Evolutionary conservation across 1,139 yeast genomes (phyloP).

Genomic region (Hyphopichia khmerensis): DNA sequence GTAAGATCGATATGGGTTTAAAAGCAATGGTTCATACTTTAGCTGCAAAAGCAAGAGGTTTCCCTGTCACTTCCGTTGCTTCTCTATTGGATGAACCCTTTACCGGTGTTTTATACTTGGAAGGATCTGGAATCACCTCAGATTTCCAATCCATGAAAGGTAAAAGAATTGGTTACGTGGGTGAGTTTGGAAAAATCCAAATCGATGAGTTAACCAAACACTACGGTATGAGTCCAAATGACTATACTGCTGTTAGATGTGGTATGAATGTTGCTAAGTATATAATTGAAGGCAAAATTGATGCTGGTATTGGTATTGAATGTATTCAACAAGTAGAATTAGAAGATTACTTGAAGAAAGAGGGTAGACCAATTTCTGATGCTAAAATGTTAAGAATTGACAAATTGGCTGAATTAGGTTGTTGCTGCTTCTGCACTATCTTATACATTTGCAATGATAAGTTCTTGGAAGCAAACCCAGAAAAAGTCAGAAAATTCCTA

Average conservation of each 20-base stretch:
- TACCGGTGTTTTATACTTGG: slow-evolving; percentile 54
- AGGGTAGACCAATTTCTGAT: slow-evolving; percentile 46
- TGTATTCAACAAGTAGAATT: slow-evolving; percentile 60
- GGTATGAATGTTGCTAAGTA: slow-evolving; percentile 62
- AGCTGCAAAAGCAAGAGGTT: slow-evolving; percentile 61
- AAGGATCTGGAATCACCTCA: slow-evolving; percentile 50
- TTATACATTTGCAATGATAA: slow-evolving; percentile 54
- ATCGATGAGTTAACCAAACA: slow-evolving; percentile 55
- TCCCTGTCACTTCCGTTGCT: slow-evolving; percentile 56
- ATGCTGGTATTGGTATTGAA: slow-evolving; percentile 60
- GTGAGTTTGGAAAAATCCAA: slow-evolving; percentile 61
- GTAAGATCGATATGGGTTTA: slow-evolving; percentile 58
- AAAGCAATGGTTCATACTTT: slow-evolving; percentile 63
- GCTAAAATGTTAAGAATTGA: slow-evolving; percentile 60
- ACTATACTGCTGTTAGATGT: slow-evolving; percentile 59
- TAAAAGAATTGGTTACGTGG: slow-evolving; percentile 55
- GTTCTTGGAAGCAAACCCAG: slow-evolving; percentile 50
- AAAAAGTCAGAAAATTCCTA: slow-evolving; percentile 44
- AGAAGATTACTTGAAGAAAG: slow-evolving; percentile 47
- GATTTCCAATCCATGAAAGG: slow-evolving; percentile 55
- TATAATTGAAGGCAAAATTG: slow-evolving; percentile 54
- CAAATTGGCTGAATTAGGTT: slow-evolving; percentile 55
- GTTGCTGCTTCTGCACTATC: slow-evolving; percentile 61
- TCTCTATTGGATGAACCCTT: slow-evolving; percentile 58
- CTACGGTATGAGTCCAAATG: slow-evolving; percentile 55